phyloP scores from a whole-genome alignment of 257 asterid genomes.

The Jacaranda mimosifolia region DNA sequence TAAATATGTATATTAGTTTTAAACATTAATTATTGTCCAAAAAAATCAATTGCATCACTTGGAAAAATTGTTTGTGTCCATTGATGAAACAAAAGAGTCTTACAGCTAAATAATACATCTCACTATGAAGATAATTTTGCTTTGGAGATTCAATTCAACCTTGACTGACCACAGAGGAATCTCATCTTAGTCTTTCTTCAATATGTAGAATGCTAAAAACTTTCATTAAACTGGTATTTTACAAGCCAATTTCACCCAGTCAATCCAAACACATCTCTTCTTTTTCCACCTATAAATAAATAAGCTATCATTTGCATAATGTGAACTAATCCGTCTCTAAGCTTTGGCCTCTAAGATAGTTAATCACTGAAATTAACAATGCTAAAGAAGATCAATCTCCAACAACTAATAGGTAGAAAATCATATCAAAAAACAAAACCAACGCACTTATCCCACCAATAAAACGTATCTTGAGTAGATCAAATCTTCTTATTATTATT shows the following conservation, averaged over 20 bases:
- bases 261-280: conserved; percentile 1
- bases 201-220: background rate
- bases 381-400: background rate
- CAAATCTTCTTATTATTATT: background rate
- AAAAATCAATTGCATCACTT: background rate
- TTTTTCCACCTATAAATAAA: background rate
- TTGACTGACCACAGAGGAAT: background rate
- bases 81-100: background rate
- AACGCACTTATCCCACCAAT: background rate
- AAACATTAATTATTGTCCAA: background rate
- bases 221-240: background rate
- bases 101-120: background rate
- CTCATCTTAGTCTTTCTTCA: background rate
- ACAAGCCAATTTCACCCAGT: background rate
- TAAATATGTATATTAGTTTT: background rate
- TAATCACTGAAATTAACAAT: background rate
- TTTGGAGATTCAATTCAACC: background rate
- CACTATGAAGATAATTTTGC: background rate
- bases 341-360: background rate
- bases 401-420: background rate
- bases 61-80: background rate
- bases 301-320: background rate
- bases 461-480: background rate
- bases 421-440: background rate
- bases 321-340: background rate